A percentile compares a stretch with the other conserved stretches of the same genome.
phyloP scores from a whole-genome alignment of 2,329 filamentous ascomycete species.

The Paecilomyces sp. region DNA sequence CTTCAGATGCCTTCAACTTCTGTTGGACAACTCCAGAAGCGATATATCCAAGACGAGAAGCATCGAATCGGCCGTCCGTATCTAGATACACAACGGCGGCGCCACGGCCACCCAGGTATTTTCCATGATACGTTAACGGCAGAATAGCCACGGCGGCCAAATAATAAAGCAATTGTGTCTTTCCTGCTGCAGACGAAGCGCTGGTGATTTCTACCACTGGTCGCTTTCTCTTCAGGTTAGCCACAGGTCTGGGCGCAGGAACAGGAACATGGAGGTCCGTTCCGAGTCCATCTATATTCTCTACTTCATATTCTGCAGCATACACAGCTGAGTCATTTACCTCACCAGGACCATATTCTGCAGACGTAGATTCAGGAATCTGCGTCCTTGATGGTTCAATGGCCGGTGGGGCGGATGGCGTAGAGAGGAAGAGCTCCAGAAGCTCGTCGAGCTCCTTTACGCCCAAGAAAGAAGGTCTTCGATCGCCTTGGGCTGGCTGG shows the following conservation, averaged over 20 bases:
- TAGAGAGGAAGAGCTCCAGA: constrained; percentile 28
- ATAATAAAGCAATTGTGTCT: constrained; percentile 54
- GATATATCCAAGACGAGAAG: constrained; percentile 36
- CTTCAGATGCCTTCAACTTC: constrained; percentile 4
- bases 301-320: not conserved
- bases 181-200: constrained; percentile 45
- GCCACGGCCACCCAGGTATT: constrained; percentile 37
- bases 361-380: not conserved
- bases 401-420: not conserved
- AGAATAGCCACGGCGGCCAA: constrained; percentile 46
- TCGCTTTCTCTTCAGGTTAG: not conserved
- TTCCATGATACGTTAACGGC: constrained; percentile 27
- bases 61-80: constrained; percentile 48
- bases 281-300: not conserved
- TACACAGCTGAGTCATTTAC: not conserved
- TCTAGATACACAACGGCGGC: constrained; percentile 51
- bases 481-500: constrained; percentile 11
- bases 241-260: not conserved
- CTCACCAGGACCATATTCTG: not conserved
- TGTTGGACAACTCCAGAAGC: constrained; percentile 18
- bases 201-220: constrained; percentile 50
- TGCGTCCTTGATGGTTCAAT: not conserved
- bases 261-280: not conserved
- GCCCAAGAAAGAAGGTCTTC: constrained; percentile 24
- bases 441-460: constrained; percentile 42